Evolutionary conservation across 768 basidiomycete genomes (phyloP).

Genomic region (Collybia sordida): DNA sequence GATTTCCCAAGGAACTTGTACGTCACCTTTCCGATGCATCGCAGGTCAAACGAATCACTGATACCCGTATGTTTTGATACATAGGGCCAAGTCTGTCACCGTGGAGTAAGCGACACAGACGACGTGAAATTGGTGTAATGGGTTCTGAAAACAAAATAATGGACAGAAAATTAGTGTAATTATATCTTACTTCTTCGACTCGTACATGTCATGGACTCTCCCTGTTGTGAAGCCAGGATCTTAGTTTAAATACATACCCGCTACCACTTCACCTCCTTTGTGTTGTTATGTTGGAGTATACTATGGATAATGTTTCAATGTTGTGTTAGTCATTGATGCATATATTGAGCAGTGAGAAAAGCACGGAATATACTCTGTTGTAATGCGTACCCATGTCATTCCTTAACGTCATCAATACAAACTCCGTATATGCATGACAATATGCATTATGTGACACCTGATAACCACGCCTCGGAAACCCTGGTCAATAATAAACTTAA

Average conservation of each 20-base stretch:
- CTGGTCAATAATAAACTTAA: too few species aligned
- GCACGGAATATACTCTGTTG: too few species aligned
- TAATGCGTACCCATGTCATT: too few species aligned
- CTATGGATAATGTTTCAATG: neutral
- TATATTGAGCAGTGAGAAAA: too few species aligned
- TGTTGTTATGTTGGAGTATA: neutral
- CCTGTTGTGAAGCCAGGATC: too few species aligned
- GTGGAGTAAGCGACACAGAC: constrained; percentile 49
- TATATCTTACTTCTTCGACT: constrained; percentile 9
- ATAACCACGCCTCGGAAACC: too few species aligned
- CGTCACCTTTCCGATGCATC: constrained; percentile 27
- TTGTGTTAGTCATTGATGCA: neutral
- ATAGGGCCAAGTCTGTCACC: constrained; percentile 76
- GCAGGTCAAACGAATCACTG: constrained; percentile 4
- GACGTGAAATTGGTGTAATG: neutral
- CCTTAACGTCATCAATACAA: too few species aligned
- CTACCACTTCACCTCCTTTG: neutral
- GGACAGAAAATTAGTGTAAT: constrained; percentile 23
- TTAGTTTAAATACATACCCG: constrained; percentile 2
- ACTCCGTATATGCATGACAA: too few species aligned
- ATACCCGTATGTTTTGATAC: constrained; percentile 10
- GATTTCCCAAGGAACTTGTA: constrained; percentile 97
- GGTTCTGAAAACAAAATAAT: constrained; percentile 1
- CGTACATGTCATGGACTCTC: neutral
- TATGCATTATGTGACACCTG: too few species aligned